phyloP scores from a whole-genome alignment of 2,329 filamentous ascomycete genomes.

The Alternaria longipes region DNA sequence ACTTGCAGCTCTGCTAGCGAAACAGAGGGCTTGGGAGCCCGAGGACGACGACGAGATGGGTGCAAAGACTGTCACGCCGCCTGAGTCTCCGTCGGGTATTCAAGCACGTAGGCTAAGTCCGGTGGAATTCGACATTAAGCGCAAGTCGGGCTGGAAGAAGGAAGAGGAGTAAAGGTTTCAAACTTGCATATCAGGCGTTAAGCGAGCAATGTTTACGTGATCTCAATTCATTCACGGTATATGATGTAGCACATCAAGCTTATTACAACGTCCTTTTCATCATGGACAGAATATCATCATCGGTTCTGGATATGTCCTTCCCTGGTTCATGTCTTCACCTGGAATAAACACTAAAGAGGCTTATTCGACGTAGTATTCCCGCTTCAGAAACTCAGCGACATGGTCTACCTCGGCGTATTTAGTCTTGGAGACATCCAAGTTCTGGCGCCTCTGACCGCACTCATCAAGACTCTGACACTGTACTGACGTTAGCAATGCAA shows the following conservation, averaged over 20 bases:
- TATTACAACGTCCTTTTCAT: not conserved
- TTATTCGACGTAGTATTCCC: conserved; percentile 35
- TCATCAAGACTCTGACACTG: conserved; percentile 32
- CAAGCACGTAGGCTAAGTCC: conserved; percentile 14
- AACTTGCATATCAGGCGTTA: not conserved
- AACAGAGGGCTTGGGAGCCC: conserved; percentile 17
- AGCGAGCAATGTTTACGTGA: not conserved
- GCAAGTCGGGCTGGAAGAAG: conserved; percentile 24
- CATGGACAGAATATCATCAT: not conserved
- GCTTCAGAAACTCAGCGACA: conserved; percentile 27
- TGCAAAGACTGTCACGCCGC: conserved; percentile 14
- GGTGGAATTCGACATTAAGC: conserved; percentile 16
- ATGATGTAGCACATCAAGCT: not conserved
- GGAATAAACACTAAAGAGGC: not conserved
- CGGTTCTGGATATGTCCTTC: not conserved
- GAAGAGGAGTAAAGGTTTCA: not conserved
- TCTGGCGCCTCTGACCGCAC: conserved; percentile 20
- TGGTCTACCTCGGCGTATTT: conserved; percentile 31
- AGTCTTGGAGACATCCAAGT: conserved; percentile 3
- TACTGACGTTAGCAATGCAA: not conserved
- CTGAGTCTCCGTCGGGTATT: conserved; percentile 15
- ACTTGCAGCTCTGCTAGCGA: conserved; percentile 19
- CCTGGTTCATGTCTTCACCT: not conserved
- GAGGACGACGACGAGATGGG: conserved; percentile 12
- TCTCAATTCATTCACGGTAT: not conserved